Evolutionary conservation across 2,329 filamentous ascomycete genomes (phyloP).

Genomic region (Xylaria sp.): DNA sequence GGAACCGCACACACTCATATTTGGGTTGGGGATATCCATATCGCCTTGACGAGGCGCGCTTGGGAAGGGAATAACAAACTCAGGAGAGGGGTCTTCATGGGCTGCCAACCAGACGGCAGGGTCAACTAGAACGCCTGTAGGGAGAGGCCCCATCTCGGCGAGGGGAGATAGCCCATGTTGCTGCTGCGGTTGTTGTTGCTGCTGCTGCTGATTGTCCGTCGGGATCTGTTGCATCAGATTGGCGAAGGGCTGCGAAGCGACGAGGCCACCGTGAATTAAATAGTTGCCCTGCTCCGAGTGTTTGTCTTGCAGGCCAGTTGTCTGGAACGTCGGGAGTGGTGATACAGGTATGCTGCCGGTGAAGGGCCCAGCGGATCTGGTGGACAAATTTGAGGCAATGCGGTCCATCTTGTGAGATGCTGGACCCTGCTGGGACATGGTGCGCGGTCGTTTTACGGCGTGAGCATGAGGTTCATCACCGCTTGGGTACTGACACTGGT

Average conservation of each 20-base stretch:
- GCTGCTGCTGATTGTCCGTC: slow-evolving; percentile 45
- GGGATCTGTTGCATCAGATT: slow-evolving; percentile 45
- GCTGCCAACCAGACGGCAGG: slow-evolving; percentile 55
- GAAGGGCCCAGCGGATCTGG: slow-evolving; percentile 55
- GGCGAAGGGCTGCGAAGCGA: slow-evolving; percentile 44
- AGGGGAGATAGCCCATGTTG: slow-evolving; percentile 52
- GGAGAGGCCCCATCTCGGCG: slow-evolving; percentile 47
- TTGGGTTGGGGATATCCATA: slow-evolving; percentile 44
- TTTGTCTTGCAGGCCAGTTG: slow-evolving; percentile 34
- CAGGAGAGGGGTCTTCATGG: slow-evolving; percentile 38
- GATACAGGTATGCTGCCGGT: slow-evolving; percentile 52
- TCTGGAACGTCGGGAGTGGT: slow-evolving; percentile 48
- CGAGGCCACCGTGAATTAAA: slow-evolving; percentile 49
- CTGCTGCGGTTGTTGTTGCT: slow-evolving; percentile 46
- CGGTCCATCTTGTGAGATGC: slow-evolving; percentile 58
- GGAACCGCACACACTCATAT: slow-evolving; percentile 49
- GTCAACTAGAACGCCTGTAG: slow-evolving; percentile 52
- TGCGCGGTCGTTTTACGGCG: slow-evolving; percentile 50
- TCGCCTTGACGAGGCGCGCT: slow-evolving; percentile 39
- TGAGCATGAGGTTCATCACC: slow-evolving; percentile 44
- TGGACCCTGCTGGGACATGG: slow-evolving; percentile 51
- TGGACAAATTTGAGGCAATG: slow-evolving; percentile 56
- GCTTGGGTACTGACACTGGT: slow-evolving; percentile 43
- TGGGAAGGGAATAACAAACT: slow-evolving; percentile 33
- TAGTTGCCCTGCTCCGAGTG: slow-evolving; percentile 46